A percentile compares a stretch with the other conserved stretches of the same genome.
phyloP scores from a whole-genome alignment of 2,329 filamentous ascomycete species.

The Neoascochyta sp. region DNA sequence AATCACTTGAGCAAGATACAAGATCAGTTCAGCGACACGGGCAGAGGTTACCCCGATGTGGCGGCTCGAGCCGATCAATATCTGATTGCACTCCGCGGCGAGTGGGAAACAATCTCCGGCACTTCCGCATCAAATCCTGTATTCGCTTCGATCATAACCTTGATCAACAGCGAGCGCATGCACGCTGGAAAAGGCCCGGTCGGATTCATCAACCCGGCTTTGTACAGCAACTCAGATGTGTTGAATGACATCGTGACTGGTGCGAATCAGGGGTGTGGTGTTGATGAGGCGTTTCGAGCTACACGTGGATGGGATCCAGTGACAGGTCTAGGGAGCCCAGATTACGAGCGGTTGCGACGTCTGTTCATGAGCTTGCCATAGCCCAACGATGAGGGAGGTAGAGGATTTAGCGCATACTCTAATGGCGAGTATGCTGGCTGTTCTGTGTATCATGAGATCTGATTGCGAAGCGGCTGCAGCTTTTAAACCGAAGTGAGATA shows the following conservation, averaged over 20 bases:
- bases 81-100: conserved; percentile 35
- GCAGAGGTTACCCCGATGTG: conserved; percentile 59
- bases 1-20: conserved; percentile 1
- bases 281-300: conserved; percentile 21
- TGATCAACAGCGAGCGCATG: conserved; percentile 59
- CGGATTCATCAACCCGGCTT: conserved; percentile 57
- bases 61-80: conserved; percentile 53
- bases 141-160: conserved; percentile 54
- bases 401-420: too few relatives aligned
- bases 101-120: conserved; percentile 41
- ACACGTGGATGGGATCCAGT: conserved; percentile 27
- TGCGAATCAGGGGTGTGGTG: conserved; percentile 31
- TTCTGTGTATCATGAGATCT: too few relatives aligned
- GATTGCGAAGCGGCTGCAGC: too few relatives aligned
- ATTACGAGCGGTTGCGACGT: too few relatives aligned
- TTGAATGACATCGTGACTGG: conserved; percentile 43
- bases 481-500: too few relatives aligned
- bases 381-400: too few relatives aligned
- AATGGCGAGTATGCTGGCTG: too few relatives aligned
- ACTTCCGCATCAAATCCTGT: conserved; percentile 55
- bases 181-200: conserved; percentile 46
- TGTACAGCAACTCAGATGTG: conserved; percentile 48
- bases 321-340: conserved; percentile 19
- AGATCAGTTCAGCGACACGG: conserved; percentile 25
- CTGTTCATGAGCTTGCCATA: too few relatives aligned